These are phyloP conservation scores for Trypanosoma conorhini DNA, from an alignment of 208 protist species.

Conservation along the genomic window DNA sequence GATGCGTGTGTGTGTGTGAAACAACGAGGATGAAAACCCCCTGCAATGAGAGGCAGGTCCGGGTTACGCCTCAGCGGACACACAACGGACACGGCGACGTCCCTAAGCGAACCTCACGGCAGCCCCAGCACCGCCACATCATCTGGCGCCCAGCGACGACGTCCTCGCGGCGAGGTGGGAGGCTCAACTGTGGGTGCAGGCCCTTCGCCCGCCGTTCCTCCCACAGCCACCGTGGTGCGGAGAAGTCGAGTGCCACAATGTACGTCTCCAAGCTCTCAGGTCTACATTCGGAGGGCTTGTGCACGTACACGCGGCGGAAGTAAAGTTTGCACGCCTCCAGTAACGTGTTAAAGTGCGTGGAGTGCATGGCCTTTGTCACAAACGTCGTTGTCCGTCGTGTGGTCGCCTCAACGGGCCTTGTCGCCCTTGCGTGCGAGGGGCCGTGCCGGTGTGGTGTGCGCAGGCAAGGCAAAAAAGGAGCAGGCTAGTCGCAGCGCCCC, in stretches of 20 bases:
- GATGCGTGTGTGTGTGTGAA: no score
- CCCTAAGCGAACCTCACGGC: conserved; percentile 39
- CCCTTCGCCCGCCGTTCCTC: conserved; percentile 10
- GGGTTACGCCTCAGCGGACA: not conserved
- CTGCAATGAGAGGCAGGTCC: not conserved
- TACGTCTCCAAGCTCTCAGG: conserved; percentile 57
- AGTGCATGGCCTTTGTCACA: conserved; percentile 69
- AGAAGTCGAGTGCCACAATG: conserved; percentile 48
- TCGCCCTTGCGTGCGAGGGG: not conserved
- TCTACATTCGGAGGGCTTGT: conserved; percentile 40
- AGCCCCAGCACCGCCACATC: conserved; percentile 71
- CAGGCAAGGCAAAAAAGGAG: conserved; percentile 38
- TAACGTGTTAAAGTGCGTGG: conserved; percentile 42
- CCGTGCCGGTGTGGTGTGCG: not conserved
- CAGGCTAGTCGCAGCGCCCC: conserved; percentile 52
- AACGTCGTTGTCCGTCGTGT: conserved; percentile 26
- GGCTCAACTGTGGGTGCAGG: conserved; percentile 24
- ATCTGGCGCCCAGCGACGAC: conserved; percentile 23
- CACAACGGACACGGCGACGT: conserved; percentile 45
- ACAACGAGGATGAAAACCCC: no score
- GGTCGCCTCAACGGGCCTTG: not conserved
- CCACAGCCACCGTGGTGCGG: not conserved
- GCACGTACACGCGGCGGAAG: conserved; percentile 43
- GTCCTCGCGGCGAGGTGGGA: conserved; percentile 46
- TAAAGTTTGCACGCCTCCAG: conserved; percentile 30